These are phyloP conservation scores for Penicillium polonicum DNA, from an alignment of 2,329 filamentous ascomycete species.

Conservation along the genomic window DNA sequence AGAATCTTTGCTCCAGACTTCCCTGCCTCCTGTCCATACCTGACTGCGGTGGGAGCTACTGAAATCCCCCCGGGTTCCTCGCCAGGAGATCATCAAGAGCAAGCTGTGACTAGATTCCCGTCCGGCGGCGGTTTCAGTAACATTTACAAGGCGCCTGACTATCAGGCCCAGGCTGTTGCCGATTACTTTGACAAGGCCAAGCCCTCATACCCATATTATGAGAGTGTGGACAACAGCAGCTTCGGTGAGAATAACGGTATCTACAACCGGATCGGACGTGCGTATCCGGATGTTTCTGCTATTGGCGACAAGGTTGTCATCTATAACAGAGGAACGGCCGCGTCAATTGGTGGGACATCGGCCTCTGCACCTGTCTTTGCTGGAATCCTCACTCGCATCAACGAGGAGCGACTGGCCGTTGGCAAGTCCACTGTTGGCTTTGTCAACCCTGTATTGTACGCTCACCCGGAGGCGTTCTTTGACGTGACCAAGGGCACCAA, in stretches of 20 bases:
- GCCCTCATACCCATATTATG: slow-evolving; percentile 32
- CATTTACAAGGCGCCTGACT: slow-evolving; percentile 42
- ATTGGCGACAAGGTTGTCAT: slow-evolving; percentile 39
- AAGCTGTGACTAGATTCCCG: slow-evolving; percentile 38
- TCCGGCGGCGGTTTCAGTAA: slow-evolving; percentile 47
- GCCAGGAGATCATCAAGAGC: slow-evolving; percentile 34
- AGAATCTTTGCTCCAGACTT: slow-evolving; percentile 41
- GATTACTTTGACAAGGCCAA: slow-evolving; percentile 34
- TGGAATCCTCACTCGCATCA: slow-evolving; percentile 55
- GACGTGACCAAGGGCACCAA: slow-evolving; percentile 35
- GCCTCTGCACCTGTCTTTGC: slow-evolving; percentile 57
- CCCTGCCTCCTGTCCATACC: slow-evolving; percentile 35
- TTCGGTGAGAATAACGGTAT: slow-evolving; percentile 30
- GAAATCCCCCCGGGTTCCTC: slow-evolving; percentile 33
- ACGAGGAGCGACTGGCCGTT: slow-evolving; percentile 52
- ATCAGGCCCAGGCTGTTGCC: slow-evolving; percentile 39
- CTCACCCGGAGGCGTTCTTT: slow-evolving; percentile 32
- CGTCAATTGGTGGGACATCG: slow-evolving; percentile 31
- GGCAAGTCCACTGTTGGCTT: slow-evolving; percentile 55
- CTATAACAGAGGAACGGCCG: slow-evolving; percentile 25
- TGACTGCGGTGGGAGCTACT: slow-evolving; percentile 43
- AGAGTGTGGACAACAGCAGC: slow-evolving; percentile 32
- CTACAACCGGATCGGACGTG: slow-evolving; percentile 38
- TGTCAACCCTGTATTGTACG: slow-evolving; percentile 48
- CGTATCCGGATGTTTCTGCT: slow-evolving; percentile 39